A percentile compares a stretch with the other conserved stretches of the same genome.
Evolutionary conservation across 208 protist genomes (phyloP).

Genomic region (Zelonia costaricensis): DNA sequence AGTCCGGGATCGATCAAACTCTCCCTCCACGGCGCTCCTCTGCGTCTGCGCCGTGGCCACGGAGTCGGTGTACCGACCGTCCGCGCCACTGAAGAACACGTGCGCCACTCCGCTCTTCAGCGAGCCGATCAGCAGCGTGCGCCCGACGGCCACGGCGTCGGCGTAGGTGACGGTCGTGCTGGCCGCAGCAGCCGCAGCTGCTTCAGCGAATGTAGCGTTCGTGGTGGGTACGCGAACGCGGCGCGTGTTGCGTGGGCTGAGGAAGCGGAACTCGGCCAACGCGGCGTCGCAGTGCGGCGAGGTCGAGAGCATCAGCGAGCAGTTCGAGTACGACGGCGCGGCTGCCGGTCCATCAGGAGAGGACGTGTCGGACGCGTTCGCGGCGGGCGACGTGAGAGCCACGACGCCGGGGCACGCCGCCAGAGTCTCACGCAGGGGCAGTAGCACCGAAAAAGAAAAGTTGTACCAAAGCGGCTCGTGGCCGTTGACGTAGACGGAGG

Average conservation of each 20-base stretch:
- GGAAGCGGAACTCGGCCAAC: constrained; percentile 5
- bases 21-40: too few relatives aligned
- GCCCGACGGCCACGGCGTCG: constrained; percentile 9
- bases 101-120: constrained; percentile 6
- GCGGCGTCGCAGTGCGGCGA: constrained; percentile 22
- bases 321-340: not conserved
- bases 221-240: not conserved
- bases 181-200: too few relatives aligned
- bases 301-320: constrained; percentile 12
- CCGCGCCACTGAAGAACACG: not conserved
- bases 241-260: constrained; percentile 4
- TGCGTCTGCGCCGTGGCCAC: too few relatives aligned
- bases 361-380: too few relatives aligned
- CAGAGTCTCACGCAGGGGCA: constrained; percentile 10
- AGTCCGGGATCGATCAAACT: too few relatives aligned
- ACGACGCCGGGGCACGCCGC: constrained; percentile 9
- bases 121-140: constrained; percentile 12
- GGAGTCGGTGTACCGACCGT: too few relatives aligned
- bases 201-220: too few relatives aligned
- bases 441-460: constrained; percentile 43
- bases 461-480: constrained; percentile 57
- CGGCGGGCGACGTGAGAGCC: too few relatives aligned
- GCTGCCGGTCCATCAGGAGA: too few relatives aligned
- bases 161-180: not conserved
- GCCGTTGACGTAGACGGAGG: constrained; percentile 36